phyloP scores from a whole-genome alignment of 2,329 filamentous ascomycete species.

The Rutstroemia sp. region DNA sequence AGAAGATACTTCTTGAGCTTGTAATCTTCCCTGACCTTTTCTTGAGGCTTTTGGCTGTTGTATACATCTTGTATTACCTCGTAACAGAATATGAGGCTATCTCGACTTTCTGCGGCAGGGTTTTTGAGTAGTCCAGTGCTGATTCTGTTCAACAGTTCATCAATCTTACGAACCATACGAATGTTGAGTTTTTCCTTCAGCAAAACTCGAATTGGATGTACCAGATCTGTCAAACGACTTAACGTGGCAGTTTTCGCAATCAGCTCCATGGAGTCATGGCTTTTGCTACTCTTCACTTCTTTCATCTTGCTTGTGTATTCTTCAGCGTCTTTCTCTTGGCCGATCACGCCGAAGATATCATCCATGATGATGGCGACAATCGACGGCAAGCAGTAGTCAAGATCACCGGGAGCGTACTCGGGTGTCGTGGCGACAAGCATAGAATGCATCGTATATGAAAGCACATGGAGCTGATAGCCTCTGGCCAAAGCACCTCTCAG shows the following conservation, averaged over 20 bases:
- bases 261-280: constrained; percentile 94
- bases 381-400: constrained; percentile 78
- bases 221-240: constrained; percentile 62
- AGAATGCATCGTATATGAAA: constrained; percentile 91
- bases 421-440: constrained; percentile 73
- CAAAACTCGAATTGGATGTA: constrained; percentile 70
- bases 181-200: constrained; percentile 78
- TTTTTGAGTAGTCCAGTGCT: constrained; percentile 79
- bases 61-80: constrained; percentile 88
- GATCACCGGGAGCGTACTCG: constrained; percentile 67
- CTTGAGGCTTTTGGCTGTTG: constrained; percentile 47
- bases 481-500: constrained; percentile 72
- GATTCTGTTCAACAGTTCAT: constrained; percentile 78
- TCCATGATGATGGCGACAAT: constrained; percentile 89
- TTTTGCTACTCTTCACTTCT: constrained; percentile 97
- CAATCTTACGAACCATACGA: constrained; percentile 80
- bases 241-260: constrained; percentile 78
- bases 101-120: constrained; percentile 65
- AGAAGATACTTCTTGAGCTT: constrained; percentile 68
- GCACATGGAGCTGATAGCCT: constrained; percentile 89
- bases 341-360: constrained; percentile 87
- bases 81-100: constrained; percentile 90
- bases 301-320: constrained; percentile 95
- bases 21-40: constrained; percentile 49
- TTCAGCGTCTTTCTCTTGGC: constrained; percentile 94